Evolutionary conservation across 352 stramenopile species (phyloP), one percentile per base, ranked within the genome.

Genomic region (Globisporangium perplexum): DNA sequence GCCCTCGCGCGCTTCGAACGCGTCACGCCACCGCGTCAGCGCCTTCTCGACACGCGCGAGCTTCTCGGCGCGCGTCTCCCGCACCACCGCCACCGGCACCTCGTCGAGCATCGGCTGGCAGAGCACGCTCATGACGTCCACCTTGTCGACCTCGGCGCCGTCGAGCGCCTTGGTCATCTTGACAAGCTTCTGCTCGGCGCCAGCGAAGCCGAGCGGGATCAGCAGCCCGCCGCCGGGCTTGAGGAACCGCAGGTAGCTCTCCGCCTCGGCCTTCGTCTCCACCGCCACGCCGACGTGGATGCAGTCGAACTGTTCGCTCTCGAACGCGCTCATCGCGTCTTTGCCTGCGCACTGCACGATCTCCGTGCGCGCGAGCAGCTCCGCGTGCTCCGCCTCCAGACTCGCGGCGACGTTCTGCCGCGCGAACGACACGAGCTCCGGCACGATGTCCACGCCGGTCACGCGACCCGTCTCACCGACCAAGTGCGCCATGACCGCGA

Each of bases 251-350:
- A 90, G 57, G 48, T 86, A 90, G n/a, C 41, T 57, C 46, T 94
- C 82, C 0, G 79, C 78, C 60, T 90, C 70, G 3, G 54, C 67
- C 60, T 91, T 91, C 10, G 77, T 86, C 59, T 86, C 76, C 15
- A 93, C 80, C 0, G 84, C 84, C 42, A 92, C 82, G 15, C 82
- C 79, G 2, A 94, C 70, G 44, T 94, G 84, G 56, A 94, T 88
- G 45, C 77, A 87, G 45, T 94, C 82, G 53, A 81, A 93, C 10
- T 43, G 59, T 18, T 62, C 53, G 24, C 52, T 4, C 35, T 39
- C 28, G 24, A 33, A 65, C 52, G 31, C 70, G 55, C 28, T 69
- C 57, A 63, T 54, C 41, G 75, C 74, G 24, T 71, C 24, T 50
- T 77, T 88, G 14, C 71, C 73, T 7, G 47, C 38, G 56, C 69